Evolutionary conservation across 1,284 basidiomycete genomes (phyloP).

Genomic region (Boletus calvinii): DNA sequence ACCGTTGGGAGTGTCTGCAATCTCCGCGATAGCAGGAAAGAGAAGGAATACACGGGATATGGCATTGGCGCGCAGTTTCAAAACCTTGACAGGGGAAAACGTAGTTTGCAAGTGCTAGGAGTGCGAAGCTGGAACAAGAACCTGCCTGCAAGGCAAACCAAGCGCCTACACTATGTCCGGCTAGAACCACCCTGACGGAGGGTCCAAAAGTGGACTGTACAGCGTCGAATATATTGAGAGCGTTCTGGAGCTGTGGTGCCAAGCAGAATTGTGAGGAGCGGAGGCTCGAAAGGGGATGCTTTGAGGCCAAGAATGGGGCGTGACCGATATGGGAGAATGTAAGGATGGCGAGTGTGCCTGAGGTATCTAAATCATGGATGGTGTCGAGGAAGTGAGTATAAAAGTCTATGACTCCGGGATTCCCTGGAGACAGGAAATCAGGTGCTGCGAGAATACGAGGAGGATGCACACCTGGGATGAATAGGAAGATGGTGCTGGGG

Average conservation of each 20-base stretch:
- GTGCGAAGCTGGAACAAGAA: neutral
- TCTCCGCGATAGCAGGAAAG: constrained; percentile 58
- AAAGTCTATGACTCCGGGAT: constrained; percentile 60
- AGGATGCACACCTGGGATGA: constrained; percentile 50
- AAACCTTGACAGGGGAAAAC: constrained; percentile 36
- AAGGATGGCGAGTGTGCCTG: constrained; percentile 45
- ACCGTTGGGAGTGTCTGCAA: constrained; percentile 57
- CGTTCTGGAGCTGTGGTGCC: constrained; percentile 46
- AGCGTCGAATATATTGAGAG: constrained; percentile 50
- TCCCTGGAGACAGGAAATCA: constrained; percentile 37
- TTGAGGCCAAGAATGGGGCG: constrained; percentile 37
- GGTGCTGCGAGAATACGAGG: neutral
- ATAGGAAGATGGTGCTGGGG: constrained; percentile 46
- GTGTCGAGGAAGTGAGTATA: constrained; percentile 55
- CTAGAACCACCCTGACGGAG: constrained; percentile 42
- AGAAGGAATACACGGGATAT: constrained; percentile 48
- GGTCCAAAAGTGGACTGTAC: constrained; percentile 37
- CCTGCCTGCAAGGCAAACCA: constrained; percentile 59
- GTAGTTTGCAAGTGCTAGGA: neutral
- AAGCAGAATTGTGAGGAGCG: constrained; percentile 35
- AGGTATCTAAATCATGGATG: constrained; percentile 39
- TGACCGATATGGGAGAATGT: constrained; percentile 56
- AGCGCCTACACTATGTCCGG: constrained; percentile 60
- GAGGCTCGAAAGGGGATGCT: constrained; percentile 7
- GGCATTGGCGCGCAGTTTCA: constrained; percentile 44